Base-by-base conservation (phyloP, 192 early-diverging fungal species). In the Backusella tuberculispora region DNA sequence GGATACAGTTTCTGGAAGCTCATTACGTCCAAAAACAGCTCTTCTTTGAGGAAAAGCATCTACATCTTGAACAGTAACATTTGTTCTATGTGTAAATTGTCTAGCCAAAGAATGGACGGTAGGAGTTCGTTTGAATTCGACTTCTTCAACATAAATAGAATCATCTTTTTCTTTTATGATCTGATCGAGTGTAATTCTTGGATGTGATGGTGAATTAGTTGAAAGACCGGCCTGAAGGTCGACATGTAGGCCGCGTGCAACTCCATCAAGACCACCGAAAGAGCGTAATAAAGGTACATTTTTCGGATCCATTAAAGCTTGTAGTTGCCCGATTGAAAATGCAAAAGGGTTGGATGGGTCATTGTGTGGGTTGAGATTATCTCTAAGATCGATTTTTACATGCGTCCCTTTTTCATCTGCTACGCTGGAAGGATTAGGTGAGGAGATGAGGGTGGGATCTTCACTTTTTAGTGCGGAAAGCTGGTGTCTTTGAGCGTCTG, bases 1-100 rank as follows among this genome's bases (percentile, higher is more conserved):
- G 44, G 86, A 75, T 79, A 92, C 86, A n/a, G 85, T 74, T 47
- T 86, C 86, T 0, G 94, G 91, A 47, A 95, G 75, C 13, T 90
- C 75, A 76, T 95, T 95, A 45, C 76, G 75, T 46, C 94, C 94
- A 78, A 87, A 95, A 47, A 73, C 78, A 37, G 79, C 74, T 69
- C 80, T 83, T 29, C 93, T 82, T 37, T 93, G 90, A 6, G 75
- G 80, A 70, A 92, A 89, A 21, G 71, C 77, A 45, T 69, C 45
- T 5, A 26, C 42, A 12, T 26, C 42, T 6, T 43, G 42, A 24
- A 69, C 15, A 45, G 68, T 69, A 47, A 45, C 68, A 24, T 69
- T 45, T 15, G 68, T 69, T 15, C 45, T 40, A 46, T 69, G 68
- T 17, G 68, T 69, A 21, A 46, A 46, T 69, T 69, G 68, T 47